phyloP scores from a whole-genome alignment of 805 yeast genomes.

The Pichia deserticola region DNA sequence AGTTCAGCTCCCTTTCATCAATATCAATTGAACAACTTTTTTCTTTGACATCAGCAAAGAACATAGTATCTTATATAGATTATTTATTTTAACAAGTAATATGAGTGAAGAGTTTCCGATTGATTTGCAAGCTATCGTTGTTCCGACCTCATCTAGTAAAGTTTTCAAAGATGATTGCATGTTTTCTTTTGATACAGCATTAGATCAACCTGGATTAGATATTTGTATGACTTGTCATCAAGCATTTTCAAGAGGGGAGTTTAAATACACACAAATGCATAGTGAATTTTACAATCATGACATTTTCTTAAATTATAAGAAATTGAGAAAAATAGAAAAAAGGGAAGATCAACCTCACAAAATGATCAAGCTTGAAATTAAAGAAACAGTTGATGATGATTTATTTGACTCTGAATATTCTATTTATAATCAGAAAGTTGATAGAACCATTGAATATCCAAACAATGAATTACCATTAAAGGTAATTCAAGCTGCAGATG shows the following conservation, averaged over 20 bases:
- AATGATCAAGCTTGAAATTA: slow-evolving; percentile 60
- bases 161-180: slow-evolving; percentile 87
- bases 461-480: slow-evolving; percentile 23
- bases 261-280: slow-evolving; percentile 54
- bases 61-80: too few relatives aligned
- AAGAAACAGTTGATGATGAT: slow-evolving; percentile 56
- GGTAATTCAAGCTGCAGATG: slow-evolving; percentile 30
- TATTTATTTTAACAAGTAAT: too few relatives aligned
- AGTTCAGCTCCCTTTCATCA: too few relatives aligned
- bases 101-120: slow-evolving; percentile 2
- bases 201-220: slow-evolving; percentile 52
- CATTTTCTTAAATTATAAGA: slow-evolving; percentile 51
- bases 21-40: too few relatives aligned
- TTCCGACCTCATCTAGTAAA: slow-evolving; percentile 28
- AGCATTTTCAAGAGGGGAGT: slow-evolving; percentile 46
- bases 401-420: slow-evolving; percentile 40
- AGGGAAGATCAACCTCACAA: slow-evolving; percentile 33
- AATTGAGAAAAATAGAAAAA: slow-evolving; percentile 38
- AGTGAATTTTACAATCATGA: slow-evolving; percentile 43
- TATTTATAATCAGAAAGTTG: slow-evolving; percentile 34
- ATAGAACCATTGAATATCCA: slow-evolving; percentile 24
- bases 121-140: slow-evolving; percentile 11
- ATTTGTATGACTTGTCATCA: slow-evolving; percentile 71
- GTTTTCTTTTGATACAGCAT: slow-evolving; percentile 70
- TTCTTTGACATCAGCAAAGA: too few relatives aligned